These are phyloP conservation scores for Macrophomina pseudophaseolina DNA, from an alignment of 2,329 filamentous ascomycete genomes.

Conservation along the genomic window DNA sequence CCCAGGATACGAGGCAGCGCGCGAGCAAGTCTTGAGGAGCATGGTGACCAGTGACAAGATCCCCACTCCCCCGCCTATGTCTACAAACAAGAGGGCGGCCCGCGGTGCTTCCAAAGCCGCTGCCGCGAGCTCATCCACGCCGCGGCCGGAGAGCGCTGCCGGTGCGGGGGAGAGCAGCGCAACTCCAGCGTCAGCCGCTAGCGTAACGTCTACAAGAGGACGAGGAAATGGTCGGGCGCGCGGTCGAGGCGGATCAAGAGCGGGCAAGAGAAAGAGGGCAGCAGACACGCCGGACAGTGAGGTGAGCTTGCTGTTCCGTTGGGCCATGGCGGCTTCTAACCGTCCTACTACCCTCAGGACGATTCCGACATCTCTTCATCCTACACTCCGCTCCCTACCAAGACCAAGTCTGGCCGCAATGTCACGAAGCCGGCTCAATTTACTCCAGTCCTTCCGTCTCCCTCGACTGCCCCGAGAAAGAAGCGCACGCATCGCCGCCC, in stretches of 20 bases:
- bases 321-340: slow-evolving; percentile 15
- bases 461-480: slow-evolving; percentile 55
- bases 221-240: slow-evolving; percentile 48
- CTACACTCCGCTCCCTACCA: slow-evolving; percentile 64
- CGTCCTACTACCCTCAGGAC: slow-evolving; percentile 29
- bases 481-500: slow-evolving; percentile 40
- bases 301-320: slow-evolving; percentile 33
- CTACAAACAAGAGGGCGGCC: slow-evolving; percentile 39
- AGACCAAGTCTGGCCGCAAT: slow-evolving; percentile 76
- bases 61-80: slow-evolving; percentile 43
- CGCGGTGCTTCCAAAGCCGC: slow-evolving; percentile 30
- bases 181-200: slow-evolving; percentile 30
- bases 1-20: slow-evolving; percentile 52
- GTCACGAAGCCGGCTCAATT: slow-evolving; percentile 70
- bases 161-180: slow-evolving; percentile 30
- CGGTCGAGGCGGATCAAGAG: slow-evolving; percentile 43
- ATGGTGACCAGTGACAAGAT: slow-evolving; percentile 53
- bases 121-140: slow-evolving; percentile 37
- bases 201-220: slow-evolving; percentile 36
- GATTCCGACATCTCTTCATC: slow-evolving; percentile 49
- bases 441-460: slow-evolving; percentile 60
- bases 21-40: slow-evolving; percentile 51
- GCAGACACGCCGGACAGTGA: slow-evolving; percentile 43
- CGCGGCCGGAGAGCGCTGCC: slow-evolving; percentile 40
- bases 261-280: slow-evolving; percentile 46